A percentile compares a stretch with the other conserved stretches of the same genome.
Conservation (phyloP, 192 early-diverging fungal genomes). For the Helicostylum pulchrum region DNA sequence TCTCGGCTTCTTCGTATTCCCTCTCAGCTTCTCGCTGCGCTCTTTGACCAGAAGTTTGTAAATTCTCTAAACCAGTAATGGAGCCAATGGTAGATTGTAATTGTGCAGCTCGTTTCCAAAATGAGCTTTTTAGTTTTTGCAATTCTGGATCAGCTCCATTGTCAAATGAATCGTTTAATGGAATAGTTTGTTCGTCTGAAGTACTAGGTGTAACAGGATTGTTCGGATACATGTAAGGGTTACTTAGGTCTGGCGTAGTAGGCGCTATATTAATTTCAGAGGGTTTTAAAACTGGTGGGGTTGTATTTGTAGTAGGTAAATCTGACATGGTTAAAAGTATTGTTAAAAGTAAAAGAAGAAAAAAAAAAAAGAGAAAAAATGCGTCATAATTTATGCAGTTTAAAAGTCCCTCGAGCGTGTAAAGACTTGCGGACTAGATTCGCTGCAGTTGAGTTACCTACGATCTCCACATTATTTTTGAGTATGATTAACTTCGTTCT, state of each 20-base stretch:
- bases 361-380: too few species aligned
- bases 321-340: too few species aligned
- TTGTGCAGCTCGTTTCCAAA: constrained; percentile 13
- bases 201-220: constrained; percentile 1
- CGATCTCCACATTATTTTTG: too few species aligned
- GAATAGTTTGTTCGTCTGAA: not conserved
- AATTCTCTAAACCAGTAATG: constrained; percentile 6
- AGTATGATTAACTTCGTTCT: too few species aligned
- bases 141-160: constrained; percentile 17
- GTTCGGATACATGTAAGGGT: constrained; percentile 18
- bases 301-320: too few species aligned
- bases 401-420: too few species aligned
- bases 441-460: too few species aligned
- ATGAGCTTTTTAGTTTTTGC: constrained; percentile 13
- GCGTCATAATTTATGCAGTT: too few species aligned
- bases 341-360: too few species aligned
- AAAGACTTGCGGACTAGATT: too few species aligned
- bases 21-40: constrained; percentile 7
- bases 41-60: not conserved
- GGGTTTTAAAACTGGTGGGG: too few species aligned
- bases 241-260: constrained; percentile 5
- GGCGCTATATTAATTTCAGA: too few species aligned
- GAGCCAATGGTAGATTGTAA: constrained; percentile 21
- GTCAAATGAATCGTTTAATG: not conserved
- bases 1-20: constrained; percentile 15